Base-by-base conservation (phyloP, 495 filamentous ascomycete species). In the Aspergillus panamensis region DNA sequence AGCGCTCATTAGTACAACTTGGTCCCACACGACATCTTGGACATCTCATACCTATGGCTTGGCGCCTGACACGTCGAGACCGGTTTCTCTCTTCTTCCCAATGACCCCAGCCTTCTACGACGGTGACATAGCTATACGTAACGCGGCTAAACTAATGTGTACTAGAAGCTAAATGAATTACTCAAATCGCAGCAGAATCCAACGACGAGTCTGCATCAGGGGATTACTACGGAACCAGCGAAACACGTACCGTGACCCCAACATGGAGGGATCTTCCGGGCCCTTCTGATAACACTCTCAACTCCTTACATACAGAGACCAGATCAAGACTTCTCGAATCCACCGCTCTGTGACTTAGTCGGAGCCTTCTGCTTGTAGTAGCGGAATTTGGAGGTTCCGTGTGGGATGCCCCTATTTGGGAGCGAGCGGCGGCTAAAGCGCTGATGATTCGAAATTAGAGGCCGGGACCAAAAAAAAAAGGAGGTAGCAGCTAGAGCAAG, bases 401-500 rank as follows among this genome's bases (percentile, higher is more conserved):
- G 33, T 35, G 3, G 33, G 33, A 8, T 13, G 1, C 13, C 33
- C 13, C 33, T 35, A 8, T 13, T 1, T 35, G 33, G 8, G 33
- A 35, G 8, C 8, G 33, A 13, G n/a, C n/a, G n/a, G n/a, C n/a
- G n/a, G n/a, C n/a, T n/a, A n/a, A n/a, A n/a, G n/a, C n/a, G n/a
- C n/a, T n/a, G n/a, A n/a, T n/a, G n/a, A n/a, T n/a, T n/a, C n/a
- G n/a, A n/a, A n/a, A n/a, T n/a, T 35, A 13, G 33, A 35, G 33
- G 8, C 13, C 33, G 8, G 33, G 1, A 8, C 33, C 33, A 8
- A 35, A 5, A 9, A 29, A 49, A 13, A 29, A 49, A 49, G 21
- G 19, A 29, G 13, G 0, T 5, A 14, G 21, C 20, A 21, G 21
- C 33, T 21, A 30, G 43, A 60, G 37, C 53, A 62, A 63, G 37